Percentiles rank a stretch among this genome's conserved stretches.
Evolutionary conservation across 495 filamentous ascomycete species (phyloP).

Genomic region (Penicillium bovifimosum): DNA sequence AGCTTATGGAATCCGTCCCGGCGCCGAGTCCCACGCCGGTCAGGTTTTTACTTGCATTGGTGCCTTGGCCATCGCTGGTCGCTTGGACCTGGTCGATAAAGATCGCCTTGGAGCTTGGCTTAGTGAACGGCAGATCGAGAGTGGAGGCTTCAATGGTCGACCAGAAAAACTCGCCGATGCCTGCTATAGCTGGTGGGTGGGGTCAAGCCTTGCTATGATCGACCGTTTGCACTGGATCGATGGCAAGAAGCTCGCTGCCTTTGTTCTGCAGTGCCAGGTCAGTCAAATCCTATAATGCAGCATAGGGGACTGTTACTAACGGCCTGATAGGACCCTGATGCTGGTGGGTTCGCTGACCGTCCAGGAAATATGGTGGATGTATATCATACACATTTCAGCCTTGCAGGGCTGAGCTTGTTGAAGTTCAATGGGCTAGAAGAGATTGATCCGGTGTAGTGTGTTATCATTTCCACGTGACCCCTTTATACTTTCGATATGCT

Average conservation of each 20-base stretch:
- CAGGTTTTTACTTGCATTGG: conserved; percentile 96
- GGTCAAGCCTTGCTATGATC: conserved; percentile 84
- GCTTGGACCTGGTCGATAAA: conserved; percentile 75
- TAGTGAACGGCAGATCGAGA: conserved; percentile 81
- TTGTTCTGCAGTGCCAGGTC: conserved; percentile 79
- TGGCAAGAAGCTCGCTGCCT: conserved; percentile 63
- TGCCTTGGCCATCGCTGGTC: conserved; percentile 73
- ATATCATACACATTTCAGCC: conserved; percentile 86
- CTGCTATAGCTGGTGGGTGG: conserved; percentile 98
- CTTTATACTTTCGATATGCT: background rate
- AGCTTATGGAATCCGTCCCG: conserved; percentile 81
- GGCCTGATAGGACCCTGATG: conserved; percentile 60
- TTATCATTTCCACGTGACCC: conserved; percentile 5
- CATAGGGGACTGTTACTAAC: conserved; percentile 15
- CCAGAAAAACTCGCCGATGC: conserved; percentile 96
- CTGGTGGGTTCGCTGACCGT: conserved; percentile 82
- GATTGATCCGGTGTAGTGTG: conserved; percentile 85
- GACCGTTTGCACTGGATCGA: conserved; percentile 89
- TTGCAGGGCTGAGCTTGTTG: conserved; percentile 83
- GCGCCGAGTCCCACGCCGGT: conserved; percentile 85
- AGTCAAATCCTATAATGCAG: conserved; percentile 10
- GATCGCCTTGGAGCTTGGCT: conserved; percentile 85
- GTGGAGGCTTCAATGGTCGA: conserved; percentile 86
- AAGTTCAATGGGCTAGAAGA: conserved; percentile 67
- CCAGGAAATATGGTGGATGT: conserved; percentile 95